Base-by-base conservation (phyloP, 305 asterid genomes). In the Euphrasia arctica region DNA sequence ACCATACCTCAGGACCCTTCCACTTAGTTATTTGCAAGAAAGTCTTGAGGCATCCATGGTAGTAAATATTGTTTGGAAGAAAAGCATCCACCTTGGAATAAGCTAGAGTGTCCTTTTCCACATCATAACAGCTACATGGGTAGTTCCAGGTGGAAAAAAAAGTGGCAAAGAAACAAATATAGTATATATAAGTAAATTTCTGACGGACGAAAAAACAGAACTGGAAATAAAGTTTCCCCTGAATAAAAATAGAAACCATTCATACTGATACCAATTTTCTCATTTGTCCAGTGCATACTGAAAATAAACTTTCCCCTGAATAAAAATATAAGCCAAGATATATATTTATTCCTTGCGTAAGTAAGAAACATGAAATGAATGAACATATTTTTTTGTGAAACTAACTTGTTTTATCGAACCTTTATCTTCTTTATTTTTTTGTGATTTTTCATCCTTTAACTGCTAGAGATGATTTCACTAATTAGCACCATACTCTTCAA, bases 11-110 rank as follows among this genome's bases (percentile, higher is more conserved):
- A 45, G 97, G 96, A 47, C 97, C 98, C 54, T 92, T 87, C 98
- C 98, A 92, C 82, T 90, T 88, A 5, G 98, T 90, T 74, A 90
- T 89, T 74, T 92, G 80, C 87, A 92, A 77, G 89, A 92, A 92
- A 28, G 90, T 63, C 77, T 90, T 90, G 77, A 92, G 84, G 82
- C 98, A 92, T 60, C 98, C 98, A 59, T 89, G 91, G 79, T 87
- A 90, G 79, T 90, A 92, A 65, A 90, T 72, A 68, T 85, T 85
- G 74, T 81, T 80, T 3, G 97, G 97, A 74, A 79, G 87, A 76
- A 90, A 92, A 65, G 83, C 69, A 74, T 92, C 96, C 80, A 90
- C 98, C 84, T 86, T 85, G 2, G 94, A 72, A 66, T 81, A 92
- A 60, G 96, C 87, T 82, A 92, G 78, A 3, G 86, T 86, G 79